Conservation (phyloP, 495 filamentous ascomycete genomes). For the Parathielavia appendiculata region DNA sequence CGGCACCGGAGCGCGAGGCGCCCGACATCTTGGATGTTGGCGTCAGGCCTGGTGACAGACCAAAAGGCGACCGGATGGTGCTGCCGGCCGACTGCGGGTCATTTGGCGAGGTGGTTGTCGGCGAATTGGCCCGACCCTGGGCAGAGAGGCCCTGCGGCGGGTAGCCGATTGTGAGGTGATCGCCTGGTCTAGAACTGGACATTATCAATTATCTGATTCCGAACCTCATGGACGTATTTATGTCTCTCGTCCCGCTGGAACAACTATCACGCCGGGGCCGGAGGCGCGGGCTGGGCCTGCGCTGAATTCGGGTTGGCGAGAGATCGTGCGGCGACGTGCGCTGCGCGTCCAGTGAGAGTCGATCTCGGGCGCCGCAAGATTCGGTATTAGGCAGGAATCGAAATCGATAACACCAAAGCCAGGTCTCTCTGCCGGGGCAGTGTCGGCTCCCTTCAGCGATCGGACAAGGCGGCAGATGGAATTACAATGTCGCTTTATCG, state of each 20-base stretch:
- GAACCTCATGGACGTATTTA: constrained; percentile 40
- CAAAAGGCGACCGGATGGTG: constrained; percentile 69
- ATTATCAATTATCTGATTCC: constrained; percentile 74
- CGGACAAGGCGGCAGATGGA: constrained; percentile 16
- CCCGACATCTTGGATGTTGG: constrained; percentile 64
- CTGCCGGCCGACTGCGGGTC: constrained; percentile 64
- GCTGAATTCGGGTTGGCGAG: constrained; percentile 5
- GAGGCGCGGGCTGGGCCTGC: constrained; percentile 1
- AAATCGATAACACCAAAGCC: constrained; percentile 6
- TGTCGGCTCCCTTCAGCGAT: background rate
- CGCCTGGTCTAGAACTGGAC: constrained; percentile 77
- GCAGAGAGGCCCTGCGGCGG: constrained; percentile 53
- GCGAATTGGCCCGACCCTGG: constrained; percentile 76
- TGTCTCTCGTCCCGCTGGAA: constrained; percentile 15
- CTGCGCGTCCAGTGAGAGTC: constrained; percentile 14
- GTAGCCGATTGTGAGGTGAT: constrained; percentile 68
- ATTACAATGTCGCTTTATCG: constrained; percentile 23
- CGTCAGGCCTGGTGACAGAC: constrained; percentile 58
- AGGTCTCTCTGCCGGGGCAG: background rate
- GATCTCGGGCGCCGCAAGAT: constrained; percentile 4
- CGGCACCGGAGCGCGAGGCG: constrained; percentile 77
- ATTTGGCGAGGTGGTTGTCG: constrained; percentile 81
- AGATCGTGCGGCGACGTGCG: constrained; percentile 19
- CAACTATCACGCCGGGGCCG: constrained; percentile 13
- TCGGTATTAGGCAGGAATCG: constrained; percentile 14